phyloP scores from a whole-genome alignment of 768 basidiomycete species.

The Calocybe cyanea region DNA sequence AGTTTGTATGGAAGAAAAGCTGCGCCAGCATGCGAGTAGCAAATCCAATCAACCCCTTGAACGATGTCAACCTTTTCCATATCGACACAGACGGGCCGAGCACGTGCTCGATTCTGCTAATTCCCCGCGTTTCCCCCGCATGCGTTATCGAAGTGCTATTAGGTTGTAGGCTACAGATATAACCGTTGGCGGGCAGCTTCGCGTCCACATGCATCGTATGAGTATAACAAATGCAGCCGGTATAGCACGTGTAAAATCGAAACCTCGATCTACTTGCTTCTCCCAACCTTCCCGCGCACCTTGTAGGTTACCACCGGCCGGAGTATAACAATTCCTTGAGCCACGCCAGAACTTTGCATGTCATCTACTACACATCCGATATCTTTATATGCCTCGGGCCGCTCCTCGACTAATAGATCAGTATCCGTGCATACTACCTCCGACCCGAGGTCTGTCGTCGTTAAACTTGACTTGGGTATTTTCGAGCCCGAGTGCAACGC shows the following conservation, averaged over 20 bases:
- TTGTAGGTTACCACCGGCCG: constrained; percentile 37
- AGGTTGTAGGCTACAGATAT: too few species aligned
- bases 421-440: constrained; percentile 32
- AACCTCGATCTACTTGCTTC: constrained; percentile 8
- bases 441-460: constrained; percentile 30
- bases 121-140: constrained; percentile 7
- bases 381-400: constrained; percentile 37
- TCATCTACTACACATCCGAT: constrained; percentile 31
- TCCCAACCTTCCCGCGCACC: constrained; percentile 20
- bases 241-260: constrained; percentile 13
- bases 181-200: neutral
- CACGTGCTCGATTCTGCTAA: constrained; percentile 2
- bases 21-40: constrained; percentile 8
- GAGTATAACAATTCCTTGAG: constrained; percentile 25
- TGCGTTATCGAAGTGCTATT: too few species aligned
- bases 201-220: constrained; percentile 3
- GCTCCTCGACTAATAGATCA: constrained; percentile 34
- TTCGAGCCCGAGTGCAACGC: constrained; percentile 27
- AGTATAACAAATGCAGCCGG: constrained; percentile 5
- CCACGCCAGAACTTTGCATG: constrained; percentile 27
- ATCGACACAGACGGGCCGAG: constrained; percentile 6
- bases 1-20: neutral
- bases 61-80: neutral
- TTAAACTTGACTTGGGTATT: constrained; percentile 23
- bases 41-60: neutral